A percentile compares a stretch with the other conserved stretches of the same genome.
These are phyloP conservation scores for Fusarium oligoseptatum DNA, from an alignment of 2,329 filamentous ascomycete genomes.

Conservation along the genomic window DNA sequence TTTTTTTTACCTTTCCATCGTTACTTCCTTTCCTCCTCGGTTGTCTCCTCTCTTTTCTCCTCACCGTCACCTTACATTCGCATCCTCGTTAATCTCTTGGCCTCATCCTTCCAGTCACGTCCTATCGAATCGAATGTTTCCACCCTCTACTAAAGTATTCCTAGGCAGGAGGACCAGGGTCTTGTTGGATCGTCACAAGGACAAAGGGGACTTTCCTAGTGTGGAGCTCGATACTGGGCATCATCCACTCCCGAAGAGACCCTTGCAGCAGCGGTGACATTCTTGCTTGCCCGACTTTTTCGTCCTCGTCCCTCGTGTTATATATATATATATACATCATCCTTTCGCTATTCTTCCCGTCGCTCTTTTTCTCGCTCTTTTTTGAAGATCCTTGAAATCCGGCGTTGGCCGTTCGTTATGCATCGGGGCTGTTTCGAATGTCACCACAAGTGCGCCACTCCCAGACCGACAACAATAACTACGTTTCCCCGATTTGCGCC, in stretches of 20 bases:
- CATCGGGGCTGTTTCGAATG: not conserved
- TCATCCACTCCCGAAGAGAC: slow-evolving; percentile 6
- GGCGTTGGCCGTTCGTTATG: not conserved
- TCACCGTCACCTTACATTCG: not conserved
- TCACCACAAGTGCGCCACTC: slow-evolving; percentile 3
- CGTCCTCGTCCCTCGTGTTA: not conserved
- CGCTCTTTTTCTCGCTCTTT: not conserved
- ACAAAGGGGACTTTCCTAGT: slow-evolving; percentile 1
- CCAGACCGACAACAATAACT: slow-evolving; percentile 1
- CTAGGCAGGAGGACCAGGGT: slow-evolving; percentile 11
- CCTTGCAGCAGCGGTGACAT: slow-evolving; percentile 29
- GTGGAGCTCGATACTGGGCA: slow-evolving; percentile 23
- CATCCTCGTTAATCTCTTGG: not conserved
- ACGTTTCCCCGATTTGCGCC: not conserved
- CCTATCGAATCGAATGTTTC: not conserved
- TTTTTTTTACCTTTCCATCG: not conserved
- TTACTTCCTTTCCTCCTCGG: not conserved
- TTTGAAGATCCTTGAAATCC: not conserved
- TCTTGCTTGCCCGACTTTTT: slow-evolving; percentile 20
- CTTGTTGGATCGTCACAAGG: not conserved
- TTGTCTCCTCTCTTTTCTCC: slow-evolving; percentile 8
- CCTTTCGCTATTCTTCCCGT: not conserved
- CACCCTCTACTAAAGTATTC: not conserved
- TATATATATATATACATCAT: slow-evolving; percentile 14
- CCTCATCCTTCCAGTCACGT: not conserved